These are phyloP conservation scores for Pseudogymnoascus pannorum DNA, from an alignment of 2,329 filamentous ascomycete species.

Conservation along the genomic window DNA sequence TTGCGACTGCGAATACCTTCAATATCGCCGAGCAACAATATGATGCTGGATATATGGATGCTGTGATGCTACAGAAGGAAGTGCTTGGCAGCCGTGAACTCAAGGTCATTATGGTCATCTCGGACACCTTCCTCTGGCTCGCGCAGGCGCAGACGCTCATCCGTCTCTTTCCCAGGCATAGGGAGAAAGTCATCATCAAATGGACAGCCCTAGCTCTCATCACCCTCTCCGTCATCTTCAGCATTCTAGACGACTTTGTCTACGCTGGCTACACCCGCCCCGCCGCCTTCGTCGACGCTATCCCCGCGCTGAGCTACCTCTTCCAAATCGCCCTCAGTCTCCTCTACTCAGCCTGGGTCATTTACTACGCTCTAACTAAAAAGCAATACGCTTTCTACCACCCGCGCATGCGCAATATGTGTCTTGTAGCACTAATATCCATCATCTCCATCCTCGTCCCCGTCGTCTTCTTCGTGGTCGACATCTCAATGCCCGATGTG, in stretches of 20 bases:
- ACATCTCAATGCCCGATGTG: constrained; percentile 62
- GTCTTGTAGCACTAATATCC: constrained; percentile 58
- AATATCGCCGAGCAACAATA: constrained; percentile 78
- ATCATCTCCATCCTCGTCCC: constrained; percentile 60
- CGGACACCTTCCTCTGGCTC: constrained; percentile 93
- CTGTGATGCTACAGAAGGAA: constrained; percentile 62
- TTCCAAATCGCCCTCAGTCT: constrained; percentile 64
- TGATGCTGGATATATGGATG: constrained; percentile 69
- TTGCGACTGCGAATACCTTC: constrained; percentile 89
- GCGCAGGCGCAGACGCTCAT: constrained; percentile 96
- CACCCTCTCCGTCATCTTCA: constrained; percentile 82
- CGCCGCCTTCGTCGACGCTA: constrained; percentile 75
- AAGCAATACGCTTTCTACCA: constrained; percentile 66
- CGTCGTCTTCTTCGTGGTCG: constrained; percentile 67
- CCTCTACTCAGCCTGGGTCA: constrained; percentile 66
- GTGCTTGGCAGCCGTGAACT: constrained; percentile 82
- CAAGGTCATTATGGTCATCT: constrained; percentile 84
- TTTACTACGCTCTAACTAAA: constrained; percentile 67
- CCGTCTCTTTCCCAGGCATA: constrained; percentile 87
- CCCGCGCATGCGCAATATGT: constrained; percentile 63
- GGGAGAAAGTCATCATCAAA: constrained; percentile 97
- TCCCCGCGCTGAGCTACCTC: constrained; percentile 71
- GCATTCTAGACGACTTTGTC: constrained; percentile 80
- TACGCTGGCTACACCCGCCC: constrained; percentile 54
- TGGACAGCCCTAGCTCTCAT: constrained; percentile 96